Conservation (phyloP, 257 asterid genomes). For the Solanum dulcamara region DNA sequence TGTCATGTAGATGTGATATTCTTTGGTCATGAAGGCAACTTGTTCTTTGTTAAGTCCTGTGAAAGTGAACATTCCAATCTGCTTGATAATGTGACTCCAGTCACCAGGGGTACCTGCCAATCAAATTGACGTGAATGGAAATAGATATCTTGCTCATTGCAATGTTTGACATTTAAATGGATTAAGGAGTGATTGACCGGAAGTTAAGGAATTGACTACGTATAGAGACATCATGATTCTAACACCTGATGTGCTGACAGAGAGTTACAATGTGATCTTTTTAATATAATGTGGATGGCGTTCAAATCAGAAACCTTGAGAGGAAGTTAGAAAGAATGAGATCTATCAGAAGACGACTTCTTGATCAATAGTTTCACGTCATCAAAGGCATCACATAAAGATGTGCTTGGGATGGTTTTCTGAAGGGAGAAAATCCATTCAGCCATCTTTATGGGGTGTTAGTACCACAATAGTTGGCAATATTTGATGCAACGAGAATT, state of each 20-base stretch:
- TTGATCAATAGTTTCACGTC: background rate
- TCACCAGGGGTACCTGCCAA: conserved; percentile 94
- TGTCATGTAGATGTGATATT: conserved; percentile 92
- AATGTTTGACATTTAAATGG: background rate
- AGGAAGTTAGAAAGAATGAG: background rate
- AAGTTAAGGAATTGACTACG: background rate
- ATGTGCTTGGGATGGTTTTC: background rate
- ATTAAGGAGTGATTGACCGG: background rate
- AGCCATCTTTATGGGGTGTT: background rate
- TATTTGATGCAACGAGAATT: background rate
- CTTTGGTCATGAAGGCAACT: conserved; percentile 81
- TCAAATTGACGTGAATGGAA: background rate
- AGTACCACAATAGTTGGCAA: background rate
- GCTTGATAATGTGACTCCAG: conserved; percentile 98
- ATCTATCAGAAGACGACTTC: background rate
- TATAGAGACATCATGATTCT: background rate
- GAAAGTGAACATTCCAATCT: conserved; percentile 97
- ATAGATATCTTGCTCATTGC: background rate
- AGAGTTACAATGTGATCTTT: background rate
- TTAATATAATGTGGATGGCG: background rate
- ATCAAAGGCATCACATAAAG: background rate
- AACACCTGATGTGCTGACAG: background rate
- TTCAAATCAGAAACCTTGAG: background rate
- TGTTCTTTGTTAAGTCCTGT: conserved; percentile 76
- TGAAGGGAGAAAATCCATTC: background rate